A percentile compares a stretch with the other conserved stretches of the same genome.
These are phyloP conservation scores for Claviceps digitariae DNA, from an alignment of 2,329 filamentous ascomycete species.

Conservation along the genomic window DNA sequence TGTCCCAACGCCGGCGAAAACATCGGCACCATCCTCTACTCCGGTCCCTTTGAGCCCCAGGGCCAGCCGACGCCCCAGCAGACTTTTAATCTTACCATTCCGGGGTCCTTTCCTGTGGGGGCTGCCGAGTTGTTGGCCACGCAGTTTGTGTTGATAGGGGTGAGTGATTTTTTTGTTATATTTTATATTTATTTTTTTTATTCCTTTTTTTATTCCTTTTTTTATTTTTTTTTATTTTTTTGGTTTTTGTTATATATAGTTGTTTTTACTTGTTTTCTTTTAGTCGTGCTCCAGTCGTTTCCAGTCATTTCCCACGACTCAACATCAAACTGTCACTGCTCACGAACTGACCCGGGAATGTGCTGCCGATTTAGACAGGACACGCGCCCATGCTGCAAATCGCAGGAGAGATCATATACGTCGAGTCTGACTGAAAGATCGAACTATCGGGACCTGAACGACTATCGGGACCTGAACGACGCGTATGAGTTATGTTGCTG, in stretches of 20 bases:
- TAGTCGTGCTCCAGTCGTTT: no score
- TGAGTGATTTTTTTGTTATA: background rate
- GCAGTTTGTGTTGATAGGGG: constrained; percentile 1
- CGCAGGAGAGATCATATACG: background rate
- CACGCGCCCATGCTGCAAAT: background rate
- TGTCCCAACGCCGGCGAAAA: background rate
- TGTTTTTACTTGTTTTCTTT: no score
- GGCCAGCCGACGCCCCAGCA: background rate
- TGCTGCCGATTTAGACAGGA: no score
- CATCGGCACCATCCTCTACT: background rate
- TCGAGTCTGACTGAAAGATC: background rate
- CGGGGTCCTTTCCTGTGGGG: background rate
- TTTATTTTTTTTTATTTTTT: no score
- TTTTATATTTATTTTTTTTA: no score
- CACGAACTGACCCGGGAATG: background rate
- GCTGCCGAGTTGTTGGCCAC: constrained; percentile 3
- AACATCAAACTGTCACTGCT: no score
- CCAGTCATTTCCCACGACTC: no score
- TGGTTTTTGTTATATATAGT: no score
- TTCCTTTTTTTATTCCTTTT: no score
- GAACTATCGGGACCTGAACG: no score
- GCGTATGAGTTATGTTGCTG: no score
- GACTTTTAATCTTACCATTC: background rate
- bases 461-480: no score
- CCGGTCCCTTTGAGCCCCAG: background rate